A percentile compares a stretch with the other conserved stretches of the same genome.
These are phyloP conservation scores for Pyrenula aspistea DNA, from an alignment of 495 filamentous ascomycete genomes.

Conservation along the genomic window DNA sequence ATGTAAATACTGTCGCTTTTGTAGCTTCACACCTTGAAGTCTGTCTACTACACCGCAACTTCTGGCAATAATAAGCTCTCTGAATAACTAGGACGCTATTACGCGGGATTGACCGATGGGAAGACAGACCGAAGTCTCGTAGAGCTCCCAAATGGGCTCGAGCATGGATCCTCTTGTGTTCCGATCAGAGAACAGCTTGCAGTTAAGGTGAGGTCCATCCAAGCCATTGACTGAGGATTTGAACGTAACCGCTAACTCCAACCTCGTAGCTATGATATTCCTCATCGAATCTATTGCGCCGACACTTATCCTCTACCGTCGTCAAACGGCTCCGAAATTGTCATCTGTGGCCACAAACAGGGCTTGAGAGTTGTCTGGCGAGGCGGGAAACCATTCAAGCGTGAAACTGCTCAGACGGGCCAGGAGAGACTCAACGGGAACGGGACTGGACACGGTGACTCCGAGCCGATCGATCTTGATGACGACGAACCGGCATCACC, in stretches of 20 bases:
- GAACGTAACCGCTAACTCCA: slow-evolving; percentile 5
- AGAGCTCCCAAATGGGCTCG: no score
- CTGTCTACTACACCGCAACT: no score
- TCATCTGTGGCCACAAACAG: slow-evolving; percentile 71
- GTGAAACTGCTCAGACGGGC: slow-evolving; percentile 12
- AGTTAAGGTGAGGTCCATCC: slow-evolving; percentile 31
- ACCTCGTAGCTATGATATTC: slow-evolving; percentile 57
- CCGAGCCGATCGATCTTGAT: slow-evolving; percentile 59
- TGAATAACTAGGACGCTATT: no score
- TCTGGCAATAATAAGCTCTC: no score
- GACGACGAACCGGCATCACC: slow-evolving; percentile 44
- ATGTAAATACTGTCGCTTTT: not conserved
- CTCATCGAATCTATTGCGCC: slow-evolving; percentile 59
- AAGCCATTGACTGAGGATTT: slow-evolving; percentile 2
- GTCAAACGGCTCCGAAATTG: slow-evolving; percentile 73
- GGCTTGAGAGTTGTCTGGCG: slow-evolving; percentile 72
- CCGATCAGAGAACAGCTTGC: slow-evolving; percentile 31
- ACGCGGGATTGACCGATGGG: no score
- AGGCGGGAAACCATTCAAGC: slow-evolving; percentile 57
- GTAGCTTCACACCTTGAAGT: no score
- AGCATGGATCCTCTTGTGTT: slow-evolving; percentile 22
- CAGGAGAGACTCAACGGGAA: slow-evolving; percentile 19
- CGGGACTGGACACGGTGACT: slow-evolving; percentile 33
- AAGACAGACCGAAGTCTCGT: no score
- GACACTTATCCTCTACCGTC: slow-evolving; percentile 65